Evolutionary conservation across 2,329 filamentous ascomycete species (phyloP).

Genomic region (Sclerotinia trifoliorum): DNA sequence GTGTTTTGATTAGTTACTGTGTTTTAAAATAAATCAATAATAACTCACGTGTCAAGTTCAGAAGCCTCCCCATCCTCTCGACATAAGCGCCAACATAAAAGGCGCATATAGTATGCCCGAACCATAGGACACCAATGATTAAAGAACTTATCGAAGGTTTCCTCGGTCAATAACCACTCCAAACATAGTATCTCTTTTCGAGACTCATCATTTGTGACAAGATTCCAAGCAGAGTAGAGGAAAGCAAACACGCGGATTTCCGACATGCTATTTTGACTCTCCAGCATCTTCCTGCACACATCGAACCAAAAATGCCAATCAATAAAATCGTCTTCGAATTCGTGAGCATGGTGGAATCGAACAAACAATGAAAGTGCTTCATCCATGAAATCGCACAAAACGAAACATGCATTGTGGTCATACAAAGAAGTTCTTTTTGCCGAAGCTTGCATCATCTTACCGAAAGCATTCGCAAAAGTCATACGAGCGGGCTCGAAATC

Average conservation of each 20-base stretch:
- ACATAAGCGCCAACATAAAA: slow-evolving; percentile 69
- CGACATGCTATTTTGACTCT: slow-evolving; percentile 69
- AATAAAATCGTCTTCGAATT: slow-evolving; percentile 45
- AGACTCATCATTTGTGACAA: slow-evolving; percentile 53
- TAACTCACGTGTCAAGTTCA: slow-evolving; percentile 53
- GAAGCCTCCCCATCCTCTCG: slow-evolving; percentile 57
- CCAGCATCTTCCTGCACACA: slow-evolving; percentile 65
- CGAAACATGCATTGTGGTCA: slow-evolving; percentile 69
- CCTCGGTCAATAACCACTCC: slow-evolving; percentile 59
- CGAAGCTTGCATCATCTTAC: slow-evolving; percentile 58
- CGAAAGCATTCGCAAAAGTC: slow-evolving; percentile 64
- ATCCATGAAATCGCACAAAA: slow-evolving; percentile 71
- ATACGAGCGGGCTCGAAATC: slow-evolving; percentile 53
- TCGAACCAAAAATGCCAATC: slow-evolving; percentile 68
- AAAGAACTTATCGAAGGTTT: slow-evolving; percentile 65
- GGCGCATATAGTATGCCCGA: slow-evolving; percentile 70
- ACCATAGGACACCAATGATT: slow-evolving; percentile 79
- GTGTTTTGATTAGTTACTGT: slow-evolving; percentile 32
- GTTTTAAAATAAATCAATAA: slow-evolving; percentile 27
- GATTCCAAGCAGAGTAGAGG: slow-evolving; percentile 64
- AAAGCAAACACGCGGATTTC: slow-evolving; percentile 69
- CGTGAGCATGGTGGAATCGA: slow-evolving; percentile 53
- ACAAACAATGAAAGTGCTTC: slow-evolving; percentile 64
- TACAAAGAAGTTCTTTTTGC: slow-evolving; percentile 64
- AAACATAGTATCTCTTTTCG: slow-evolving; percentile 61